phyloP scores from a whole-genome alignment of 495 filamentous ascomycete genomes.

The Tetracladium setigerum region DNA sequence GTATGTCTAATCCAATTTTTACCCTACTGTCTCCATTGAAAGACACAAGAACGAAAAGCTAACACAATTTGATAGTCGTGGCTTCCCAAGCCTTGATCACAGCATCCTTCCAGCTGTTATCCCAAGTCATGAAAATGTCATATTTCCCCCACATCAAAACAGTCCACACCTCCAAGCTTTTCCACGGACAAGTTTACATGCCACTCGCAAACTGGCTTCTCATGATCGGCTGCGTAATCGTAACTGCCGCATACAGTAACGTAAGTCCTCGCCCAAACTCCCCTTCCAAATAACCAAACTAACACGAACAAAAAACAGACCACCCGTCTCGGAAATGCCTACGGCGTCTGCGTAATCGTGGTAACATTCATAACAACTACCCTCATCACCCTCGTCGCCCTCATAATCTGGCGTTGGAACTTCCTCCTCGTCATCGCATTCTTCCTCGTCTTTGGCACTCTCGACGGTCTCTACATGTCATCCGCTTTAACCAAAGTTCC shows the following conservation, averaged over 20 bases:
- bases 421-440: conserved; percentile 46
- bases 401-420: conserved; percentile 59
- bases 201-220: conserved; percentile 66
- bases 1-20: too few species aligned
- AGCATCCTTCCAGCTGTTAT: conserved; percentile 60
- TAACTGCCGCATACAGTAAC: conserved; percentile 66
- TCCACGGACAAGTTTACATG: conserved; percentile 66
- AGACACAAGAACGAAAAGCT: too few species aligned
- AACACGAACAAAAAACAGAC: conserved; percentile 24
- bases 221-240: conserved; percentile 66
- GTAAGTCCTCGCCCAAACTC: conserved; percentile 27
- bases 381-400: conserved; percentile 58
- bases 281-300: not conserved
- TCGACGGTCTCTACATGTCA: conserved; percentile 61
- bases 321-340: conserved; percentile 40
- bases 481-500: conserved; percentile 63
- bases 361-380: conserved; percentile 69
- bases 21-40: too few species aligned
- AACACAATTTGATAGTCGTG: conserved; percentile 33
- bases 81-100: conserved; percentile 77
- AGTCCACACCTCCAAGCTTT: conserved; percentile 54
- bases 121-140: conserved; percentile 62
- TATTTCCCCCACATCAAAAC: conserved; percentile 71
- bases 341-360: conserved; percentile 63
- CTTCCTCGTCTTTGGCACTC: conserved; percentile 52